Conservation (phyloP, 257 asterid genomes). For the Plantago elongata region DNA sequence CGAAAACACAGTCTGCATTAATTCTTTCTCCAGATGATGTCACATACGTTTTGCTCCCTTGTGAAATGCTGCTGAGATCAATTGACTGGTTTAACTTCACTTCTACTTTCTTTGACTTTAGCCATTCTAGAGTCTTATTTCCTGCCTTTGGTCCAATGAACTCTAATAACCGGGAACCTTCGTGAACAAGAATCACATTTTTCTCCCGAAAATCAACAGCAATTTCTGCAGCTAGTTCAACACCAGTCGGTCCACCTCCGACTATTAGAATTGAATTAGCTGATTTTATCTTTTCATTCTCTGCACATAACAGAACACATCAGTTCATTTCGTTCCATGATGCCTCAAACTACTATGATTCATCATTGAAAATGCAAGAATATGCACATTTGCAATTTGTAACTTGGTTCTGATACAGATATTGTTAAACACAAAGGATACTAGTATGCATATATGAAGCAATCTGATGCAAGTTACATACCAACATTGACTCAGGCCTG, state of each 20-base stretch:
- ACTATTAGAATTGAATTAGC: constrained; percentile 55
- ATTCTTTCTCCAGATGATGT: constrained; percentile 67
- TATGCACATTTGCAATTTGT: no score
- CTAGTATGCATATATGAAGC: no score
- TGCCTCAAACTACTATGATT: no score
- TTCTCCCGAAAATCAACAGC: constrained; percentile 65
- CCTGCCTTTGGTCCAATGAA: constrained; percentile 80
- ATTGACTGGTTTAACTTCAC: constrained; percentile 59
- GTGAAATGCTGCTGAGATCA: constrained; percentile 34
- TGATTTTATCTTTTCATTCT: constrained; percentile 50
- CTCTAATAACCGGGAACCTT: constrained; percentile 68
- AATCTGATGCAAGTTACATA: no score
- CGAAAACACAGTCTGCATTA: constrained; percentile 48
- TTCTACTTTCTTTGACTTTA: constrained; percentile 55
- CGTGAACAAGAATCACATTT: constrained; percentile 56
- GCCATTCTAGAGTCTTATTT: constrained; percentile 61
- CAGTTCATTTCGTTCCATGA: neutral
- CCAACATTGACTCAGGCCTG: no score
- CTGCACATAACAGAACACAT: constrained; percentile 25
- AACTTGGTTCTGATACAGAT: no score
- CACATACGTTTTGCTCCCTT: constrained; percentile 35
- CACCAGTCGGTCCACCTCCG: constrained; percentile 84
- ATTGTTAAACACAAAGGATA: no score
- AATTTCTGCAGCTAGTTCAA: constrained; percentile 87
- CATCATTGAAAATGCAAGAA: no score